These are phyloP conservation scores for Saturnispora mendoncae DNA, from an alignment of 805 yeast genomes.

Conservation along the genomic window DNA sequence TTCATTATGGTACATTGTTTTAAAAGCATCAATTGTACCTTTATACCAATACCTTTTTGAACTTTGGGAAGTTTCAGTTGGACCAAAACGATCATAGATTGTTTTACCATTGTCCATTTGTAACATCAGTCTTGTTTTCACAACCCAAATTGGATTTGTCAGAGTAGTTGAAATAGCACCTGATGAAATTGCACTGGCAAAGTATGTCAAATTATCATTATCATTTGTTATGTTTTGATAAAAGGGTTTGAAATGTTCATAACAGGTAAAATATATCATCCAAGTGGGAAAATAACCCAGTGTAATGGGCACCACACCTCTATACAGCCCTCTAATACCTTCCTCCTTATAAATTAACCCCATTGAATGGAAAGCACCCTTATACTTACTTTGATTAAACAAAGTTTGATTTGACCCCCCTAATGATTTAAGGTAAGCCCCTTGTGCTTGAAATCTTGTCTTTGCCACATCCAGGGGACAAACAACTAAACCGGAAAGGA, in stretches of 20 bases:
- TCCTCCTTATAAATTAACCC: conserved; percentile 62
- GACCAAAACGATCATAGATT: conserved; percentile 30
- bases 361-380: conserved; percentile 58
- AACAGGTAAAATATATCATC: conserved; percentile 90
- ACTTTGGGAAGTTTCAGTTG: conserved; percentile 5
- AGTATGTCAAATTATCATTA: conserved; percentile 31
- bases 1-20: conserved; percentile 67
- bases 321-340: conserved; percentile 73
- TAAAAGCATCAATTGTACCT: conserved; percentile 79
- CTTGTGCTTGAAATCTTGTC: conserved; percentile 90
- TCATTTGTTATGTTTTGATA: conserved; percentile 19
- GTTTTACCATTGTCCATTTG: conserved; percentile 48
- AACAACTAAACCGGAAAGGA: conserved; percentile 77
- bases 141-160: conserved; percentile 97
- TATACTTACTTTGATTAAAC: conserved; percentile 33
- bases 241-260: conserved; percentile 63
- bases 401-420: conserved; percentile 8
- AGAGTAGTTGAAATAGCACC: conserved; percentile 78
- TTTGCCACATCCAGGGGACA: conserved; percentile 96
- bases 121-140: conserved; percentile 88
- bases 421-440: conserved; percentile 33
- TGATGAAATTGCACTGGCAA: conserved; percentile 68
- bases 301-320: conserved; percentile 88
- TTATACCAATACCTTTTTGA: conserved; percentile 37
- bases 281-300: conserved; percentile 95